These are phyloP conservation scores for Cutaneotrichosporon mucoides DNA, from an alignment of 1,284 basidiomycete genomes.

Conservation along the genomic window DNA sequence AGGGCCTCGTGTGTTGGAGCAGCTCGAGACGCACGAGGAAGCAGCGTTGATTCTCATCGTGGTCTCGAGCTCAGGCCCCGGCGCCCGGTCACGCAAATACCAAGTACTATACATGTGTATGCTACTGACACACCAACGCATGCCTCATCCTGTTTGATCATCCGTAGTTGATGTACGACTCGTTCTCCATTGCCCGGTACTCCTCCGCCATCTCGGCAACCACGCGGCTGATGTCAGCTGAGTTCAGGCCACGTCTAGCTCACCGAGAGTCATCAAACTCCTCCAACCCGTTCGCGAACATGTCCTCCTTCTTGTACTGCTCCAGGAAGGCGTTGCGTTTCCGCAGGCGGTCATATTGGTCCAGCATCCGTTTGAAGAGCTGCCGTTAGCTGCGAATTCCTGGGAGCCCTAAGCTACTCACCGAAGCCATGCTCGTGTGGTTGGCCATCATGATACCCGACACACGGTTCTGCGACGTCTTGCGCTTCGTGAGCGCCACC, in stretches of 20 bases:
- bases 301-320: constrained; percentile 94
- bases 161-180: constrained; percentile 66
- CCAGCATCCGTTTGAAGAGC: constrained; percentile 93
- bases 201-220: constrained; percentile 82
- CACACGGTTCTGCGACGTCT: constrained; percentile 92
- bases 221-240: constrained; percentile 59
- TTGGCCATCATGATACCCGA: constrained; percentile 99
- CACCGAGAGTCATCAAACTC: constrained; percentile 93
- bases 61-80: too few relatives aligned
- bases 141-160: neutral
- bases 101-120: constrained; percentile 1
- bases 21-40: too few relatives aligned
- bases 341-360: constrained; percentile 86
- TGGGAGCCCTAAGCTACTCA: constrained; percentile 51
- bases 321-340: constrained; percentile 94
- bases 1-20: too few relatives aligned
- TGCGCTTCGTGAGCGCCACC: constrained; percentile 83
- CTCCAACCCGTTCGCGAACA: constrained; percentile 84
- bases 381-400: constrained; percentile 37
- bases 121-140: neutral
- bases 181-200: constrained; percentile 85
- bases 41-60: too few relatives aligned
- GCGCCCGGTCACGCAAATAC: too few relatives aligned
- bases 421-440: constrained; percentile 93
- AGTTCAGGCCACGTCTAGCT: neutral